phyloP scores from a whole-genome alignment of 768 basidiomycete species.

The Trametes elegans region DNA sequence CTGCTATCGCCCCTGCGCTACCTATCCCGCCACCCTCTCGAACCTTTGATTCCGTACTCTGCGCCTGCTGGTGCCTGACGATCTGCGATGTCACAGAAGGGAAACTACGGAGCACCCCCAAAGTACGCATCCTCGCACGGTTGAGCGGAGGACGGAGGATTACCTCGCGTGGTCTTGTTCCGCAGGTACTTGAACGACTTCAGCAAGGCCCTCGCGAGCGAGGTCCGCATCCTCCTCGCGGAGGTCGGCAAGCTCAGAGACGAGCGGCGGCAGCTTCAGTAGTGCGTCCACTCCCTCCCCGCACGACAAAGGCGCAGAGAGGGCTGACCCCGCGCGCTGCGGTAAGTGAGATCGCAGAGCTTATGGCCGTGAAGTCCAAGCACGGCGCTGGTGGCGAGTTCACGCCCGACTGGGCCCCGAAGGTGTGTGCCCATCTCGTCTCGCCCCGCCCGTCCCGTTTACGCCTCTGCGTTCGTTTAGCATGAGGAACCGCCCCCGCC shows the following conservation, averaged over 20 bases:
- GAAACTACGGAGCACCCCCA: slow-evolving; percentile 18
- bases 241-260: slow-evolving; percentile 62
- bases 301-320: not conserved
- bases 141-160: slow-evolving; percentile 7
- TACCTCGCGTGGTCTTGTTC: slow-evolving; percentile 9
- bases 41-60: no score
- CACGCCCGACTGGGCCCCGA: slow-evolving; percentile 69
- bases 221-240: slow-evolving; percentile 59
- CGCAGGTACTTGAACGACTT: slow-evolving; percentile 56
- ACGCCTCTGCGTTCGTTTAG: slow-evolving; percentile 25
- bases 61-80: not conserved
- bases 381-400: slow-evolving; percentile 80
- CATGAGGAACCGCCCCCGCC: slow-evolving; percentile 28
- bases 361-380: slow-evolving; percentile 82
- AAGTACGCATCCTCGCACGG: slow-evolving; percentile 13
- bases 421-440: slow-evolving; percentile 37
- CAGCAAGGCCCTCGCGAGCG: slow-evolving; percentile 58
- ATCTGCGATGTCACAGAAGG: slow-evolving; percentile 18
- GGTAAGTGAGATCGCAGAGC: slow-evolving; percentile 75
- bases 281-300: slow-evolving; percentile 36
- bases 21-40: not conserved
- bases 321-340: not conserved
- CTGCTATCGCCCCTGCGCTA: not conserved
- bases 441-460: slow-evolving; percentile 1
- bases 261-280: slow-evolving; percentile 55